Conservation (phyloP, 2,329 filamentous ascomycete species). For the Verticillium isaacii region DNA sequence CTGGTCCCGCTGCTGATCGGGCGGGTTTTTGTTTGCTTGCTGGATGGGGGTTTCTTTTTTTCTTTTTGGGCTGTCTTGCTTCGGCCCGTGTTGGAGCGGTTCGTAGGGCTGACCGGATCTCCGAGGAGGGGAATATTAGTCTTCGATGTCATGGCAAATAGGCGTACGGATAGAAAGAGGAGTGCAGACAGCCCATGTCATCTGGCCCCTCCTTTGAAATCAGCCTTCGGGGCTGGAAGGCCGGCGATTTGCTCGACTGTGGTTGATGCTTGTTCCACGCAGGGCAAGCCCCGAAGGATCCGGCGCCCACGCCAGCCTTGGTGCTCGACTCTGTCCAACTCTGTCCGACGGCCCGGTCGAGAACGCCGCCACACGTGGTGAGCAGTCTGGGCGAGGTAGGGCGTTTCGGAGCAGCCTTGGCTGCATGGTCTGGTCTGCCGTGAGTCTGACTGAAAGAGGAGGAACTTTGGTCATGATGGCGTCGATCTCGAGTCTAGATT, state of each 20-base stretch:
- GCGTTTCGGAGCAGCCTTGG: neutral
- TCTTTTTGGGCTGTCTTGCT: neutral
- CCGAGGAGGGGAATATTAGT: neutral
- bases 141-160: neutral
- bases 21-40: neutral
- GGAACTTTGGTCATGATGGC: neutral
- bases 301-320: neutral
- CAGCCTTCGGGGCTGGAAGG: neutral
- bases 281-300: neutral
- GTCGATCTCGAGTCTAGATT: neutral
- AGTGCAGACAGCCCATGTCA: neutral
- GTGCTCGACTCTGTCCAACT: neutral
- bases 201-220: neutral
- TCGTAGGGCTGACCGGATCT: neutral
- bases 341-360: neutral
- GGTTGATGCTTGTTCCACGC: neutral
- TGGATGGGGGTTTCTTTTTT: neutral
- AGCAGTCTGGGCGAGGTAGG: neutral
- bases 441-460: neutral
- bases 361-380: neutral
- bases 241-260: neutral
- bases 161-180: neutral
- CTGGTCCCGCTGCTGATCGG: neutral
- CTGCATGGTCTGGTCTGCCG: neutral
- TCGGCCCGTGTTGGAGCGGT: neutral